Evolutionary conservation across 495 filamentous ascomycete genomes (phyloP).

Genomic region (Tetracladium setigerum): DNA sequence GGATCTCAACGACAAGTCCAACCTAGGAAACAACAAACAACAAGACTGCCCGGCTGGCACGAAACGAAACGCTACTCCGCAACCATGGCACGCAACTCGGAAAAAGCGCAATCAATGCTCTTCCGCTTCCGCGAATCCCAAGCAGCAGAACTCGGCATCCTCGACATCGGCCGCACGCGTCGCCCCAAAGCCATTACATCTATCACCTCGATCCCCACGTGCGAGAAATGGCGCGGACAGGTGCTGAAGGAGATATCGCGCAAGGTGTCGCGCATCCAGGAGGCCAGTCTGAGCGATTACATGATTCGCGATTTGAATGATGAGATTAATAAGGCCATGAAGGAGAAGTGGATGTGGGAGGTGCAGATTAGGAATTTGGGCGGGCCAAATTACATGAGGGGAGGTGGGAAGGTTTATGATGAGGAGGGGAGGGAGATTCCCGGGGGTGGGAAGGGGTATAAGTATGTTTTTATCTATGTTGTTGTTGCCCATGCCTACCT

Average conservation of each 20-base stretch:
- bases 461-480: slow-evolving; percentile 27
- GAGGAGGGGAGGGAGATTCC: slow-evolving; percentile 88
- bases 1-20: too few species aligned
- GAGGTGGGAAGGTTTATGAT: slow-evolving; percentile 70
- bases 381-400: slow-evolving; percentile 97
- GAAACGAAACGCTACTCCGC: slow-evolving; percentile 2
- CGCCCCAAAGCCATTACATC: slow-evolving; percentile 82
- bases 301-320: slow-evolving; percentile 98
- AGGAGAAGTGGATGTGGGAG: slow-evolving; percentile 98
- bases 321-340: slow-evolving; percentile 98
- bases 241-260: slow-evolving; percentile 95
- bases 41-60: not conserved
- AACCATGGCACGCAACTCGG: slow-evolving; percentile 59
- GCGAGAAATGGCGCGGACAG: slow-evolving; percentile 98
- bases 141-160: slow-evolving; percentile 91
- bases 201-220: slow-evolving; percentile 72
- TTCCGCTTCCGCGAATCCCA: slow-evolving; percentile 98
- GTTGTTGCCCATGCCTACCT: too few species aligned
- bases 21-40: slow-evolving; percentile 18
- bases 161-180: slow-evolving; percentile 83
- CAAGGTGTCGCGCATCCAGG: slow-evolving; percentile 94
- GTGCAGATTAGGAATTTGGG: slow-evolving; percentile 89
- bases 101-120: slow-evolving; percentile 99
- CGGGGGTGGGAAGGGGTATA: slow-evolving; percentile 82
- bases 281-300: slow-evolving; percentile 78